Conservation (phyloP, 2,329 filamentous ascomycete genomes). For the Neofusicoccum laricinum region DNA sequence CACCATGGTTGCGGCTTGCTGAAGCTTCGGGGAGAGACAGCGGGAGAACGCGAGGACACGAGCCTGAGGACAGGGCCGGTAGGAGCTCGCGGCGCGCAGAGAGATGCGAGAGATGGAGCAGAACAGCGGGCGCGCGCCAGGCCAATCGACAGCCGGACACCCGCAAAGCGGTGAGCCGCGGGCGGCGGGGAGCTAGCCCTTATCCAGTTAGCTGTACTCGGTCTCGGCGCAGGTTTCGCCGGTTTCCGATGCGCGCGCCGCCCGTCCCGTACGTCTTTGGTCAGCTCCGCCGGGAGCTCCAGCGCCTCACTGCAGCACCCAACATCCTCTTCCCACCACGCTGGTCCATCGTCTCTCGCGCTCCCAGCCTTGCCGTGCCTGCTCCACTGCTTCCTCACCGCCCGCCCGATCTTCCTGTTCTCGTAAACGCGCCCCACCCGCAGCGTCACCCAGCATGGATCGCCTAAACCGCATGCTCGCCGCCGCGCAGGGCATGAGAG, state of each 20-base stretch:
- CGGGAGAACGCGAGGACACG: not conserved
- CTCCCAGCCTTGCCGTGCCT: not conserved
- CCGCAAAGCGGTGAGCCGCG: not conserved
- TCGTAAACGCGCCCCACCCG: slow-evolving; percentile 4
- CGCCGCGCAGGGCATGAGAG: slow-evolving; percentile 64
- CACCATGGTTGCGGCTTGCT: slow-evolving; percentile 17
- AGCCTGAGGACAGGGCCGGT: not conserved
- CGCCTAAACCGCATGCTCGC: slow-evolving; percentile 86
- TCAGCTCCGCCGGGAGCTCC: slow-evolving; percentile 11
- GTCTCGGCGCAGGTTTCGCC: not conserved
- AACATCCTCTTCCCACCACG: slow-evolving; percentile 3
- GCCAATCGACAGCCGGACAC: not conserved
- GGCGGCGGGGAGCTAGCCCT: not conserved
- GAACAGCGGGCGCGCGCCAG: not conserved
- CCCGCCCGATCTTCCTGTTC: slow-evolving; percentile 3
- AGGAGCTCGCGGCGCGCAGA: not conserved
- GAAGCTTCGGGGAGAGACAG: not conserved
- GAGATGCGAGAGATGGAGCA: not conserved
- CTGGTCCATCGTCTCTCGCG: not conserved
- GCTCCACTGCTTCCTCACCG: slow-evolving; percentile 1
- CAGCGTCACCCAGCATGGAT: slow-evolving; percentile 62
- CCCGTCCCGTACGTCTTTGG: not conserved
- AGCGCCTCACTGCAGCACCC: slow-evolving; percentile 3
- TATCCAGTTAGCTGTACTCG: too few species aligned
- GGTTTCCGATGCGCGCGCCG: slow-evolving; percentile 1